Evolutionary conservation across 495 filamentous ascomycete species (phyloP), one percentile per base, ranked within the genome.

Genomic region (Cudoniella acicularis): DNA sequence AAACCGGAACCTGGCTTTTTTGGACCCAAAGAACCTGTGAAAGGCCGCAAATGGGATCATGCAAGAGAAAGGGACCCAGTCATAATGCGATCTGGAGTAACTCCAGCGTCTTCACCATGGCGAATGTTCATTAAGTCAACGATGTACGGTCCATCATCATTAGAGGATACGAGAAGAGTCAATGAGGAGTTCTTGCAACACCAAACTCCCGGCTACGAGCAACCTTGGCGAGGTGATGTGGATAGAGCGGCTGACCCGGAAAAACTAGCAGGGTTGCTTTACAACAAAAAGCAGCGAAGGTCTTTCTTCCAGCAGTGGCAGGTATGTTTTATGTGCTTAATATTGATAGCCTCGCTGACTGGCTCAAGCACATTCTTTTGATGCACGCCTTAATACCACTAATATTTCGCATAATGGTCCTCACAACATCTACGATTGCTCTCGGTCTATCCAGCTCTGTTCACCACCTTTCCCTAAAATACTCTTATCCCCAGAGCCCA

Each of bases 301-400:
- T 75, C 77, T 36, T 83, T 82, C 75, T 73, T 83, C 54, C 79
- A 79, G 57, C 76, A 81, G 55, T 71, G 79, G 50, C 79, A 75
- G 53, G 73, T 75, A 62, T 56, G 67, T 62, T 48, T 10, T 23
- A 52, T 43, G 17, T 24, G 40, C 20, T 62, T 27, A 60, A n/a
- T 25, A 3, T 10, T 21, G 10, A 24, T 8, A n/a, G 21, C 21
- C 3, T 24, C 25, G 48, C 48, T 50, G 25, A 50, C n/a, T n/a
- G 26, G 47, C 20, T 4, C 45, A 67, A n/a, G 63, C 51, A 74
- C 60, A 79, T 71, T 68, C 77, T 92, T 16, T 69, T 98, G 55
- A 79, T 83, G 61, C 92, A 92, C 63, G 90, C 95, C 17, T 85
- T 96, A 47, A 85, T 96, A 8, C 94, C 94, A 0, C 73, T 97